Evolutionary conservation across 192 early-diverging fungal genomes (phyloP).

Genomic region (Phlyctochytrium bullatum): DNA sequence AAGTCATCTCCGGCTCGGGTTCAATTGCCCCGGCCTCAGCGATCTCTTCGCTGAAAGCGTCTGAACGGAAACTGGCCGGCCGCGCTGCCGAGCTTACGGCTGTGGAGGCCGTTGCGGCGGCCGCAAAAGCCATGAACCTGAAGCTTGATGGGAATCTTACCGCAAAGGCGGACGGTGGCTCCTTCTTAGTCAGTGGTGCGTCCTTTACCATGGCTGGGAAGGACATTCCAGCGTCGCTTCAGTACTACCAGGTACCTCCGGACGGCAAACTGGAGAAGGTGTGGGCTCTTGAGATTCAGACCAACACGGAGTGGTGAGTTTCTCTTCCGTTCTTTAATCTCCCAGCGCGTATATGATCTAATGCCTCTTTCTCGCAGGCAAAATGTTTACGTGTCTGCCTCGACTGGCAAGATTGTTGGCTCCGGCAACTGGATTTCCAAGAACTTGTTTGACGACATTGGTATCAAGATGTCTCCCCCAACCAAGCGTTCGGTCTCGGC

Average conservation of each 20-base stretch:
- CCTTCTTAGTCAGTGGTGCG: not conserved
- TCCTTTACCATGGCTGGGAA: not conserved
- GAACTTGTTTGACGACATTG: not conserved
- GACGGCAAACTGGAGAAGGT: not conserved
- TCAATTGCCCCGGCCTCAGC: not conserved
- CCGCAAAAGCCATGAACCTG: not conserved
- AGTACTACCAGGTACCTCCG: not conserved
- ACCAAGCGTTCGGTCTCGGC: not conserved
- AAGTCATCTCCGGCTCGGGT: conserved; percentile 28
- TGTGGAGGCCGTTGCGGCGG: not conserved
- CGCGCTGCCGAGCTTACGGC: not conserved
- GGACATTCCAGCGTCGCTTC: not conserved
- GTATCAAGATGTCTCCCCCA: not conserved
- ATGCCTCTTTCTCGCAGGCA: not conserved
- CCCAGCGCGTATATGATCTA: not conserved
- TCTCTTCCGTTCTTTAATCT: not conserved
- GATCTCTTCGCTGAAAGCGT: not conserved
- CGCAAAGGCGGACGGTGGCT: not conserved
- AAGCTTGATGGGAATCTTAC: not conserved
- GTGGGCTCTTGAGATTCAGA: not conserved
- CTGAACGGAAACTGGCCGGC: not conserved
- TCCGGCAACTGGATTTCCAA: conserved; percentile 4
- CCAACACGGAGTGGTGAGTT: not conserved
- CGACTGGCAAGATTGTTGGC: conserved; percentile 9
- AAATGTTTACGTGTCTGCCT: conserved; percentile 8